A percentile compares a stretch with the other conserved stretches of the same genome.
Evolutionary conservation across 2,329 filamentous ascomycete species (phyloP).

Genomic region (Stagonosporopsis vannaccii): DNA sequence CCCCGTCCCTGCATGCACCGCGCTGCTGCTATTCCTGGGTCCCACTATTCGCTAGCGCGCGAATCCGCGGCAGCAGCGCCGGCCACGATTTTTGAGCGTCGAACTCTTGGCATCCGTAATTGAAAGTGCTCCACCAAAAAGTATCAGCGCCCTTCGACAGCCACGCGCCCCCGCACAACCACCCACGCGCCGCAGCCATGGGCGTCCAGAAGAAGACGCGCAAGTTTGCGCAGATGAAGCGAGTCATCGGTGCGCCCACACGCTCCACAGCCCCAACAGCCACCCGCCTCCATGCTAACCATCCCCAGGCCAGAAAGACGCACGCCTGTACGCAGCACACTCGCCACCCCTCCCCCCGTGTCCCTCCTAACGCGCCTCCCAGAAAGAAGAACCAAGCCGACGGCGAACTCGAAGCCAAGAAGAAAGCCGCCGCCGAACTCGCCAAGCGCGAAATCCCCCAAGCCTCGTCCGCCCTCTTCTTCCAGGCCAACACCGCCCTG

Average conservation of each 20-base stretch:
- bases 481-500: conserved; percentile 75
- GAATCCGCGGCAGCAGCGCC: conserved; percentile 1
- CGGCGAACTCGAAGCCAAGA: conserved; percentile 65
- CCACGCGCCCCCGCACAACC: conserved; percentile 12
- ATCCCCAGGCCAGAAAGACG: conserved; percentile 68
- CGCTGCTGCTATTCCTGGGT: conserved; percentile 18
- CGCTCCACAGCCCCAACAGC: no score
- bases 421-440: conserved; percentile 64
- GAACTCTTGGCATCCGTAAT: conserved; percentile 21
- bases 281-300: background rate
- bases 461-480: conserved; percentile 68
- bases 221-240: conserved; percentile 86
- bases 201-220: conserved; percentile 88
- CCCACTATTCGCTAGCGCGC: conserved; percentile 4
- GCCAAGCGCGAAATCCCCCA: conserved; percentile 80
- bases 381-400: conserved; percentile 78
- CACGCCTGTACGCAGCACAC: conserved; percentile 62
- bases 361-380: conserved; percentile 15
- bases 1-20: conserved; percentile 18
- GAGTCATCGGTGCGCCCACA: conserved; percentile 70
- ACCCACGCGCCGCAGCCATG: conserved; percentile 63
- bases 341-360: conserved; percentile 13
- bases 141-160: conserved; percentile 18
- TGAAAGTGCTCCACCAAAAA: conserved; percentile 21
- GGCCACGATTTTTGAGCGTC: conserved; percentile 7